Conservation (phyloP, 2,329 filamentous ascomycete genomes). For the Exophiala calicioides region DNA sequence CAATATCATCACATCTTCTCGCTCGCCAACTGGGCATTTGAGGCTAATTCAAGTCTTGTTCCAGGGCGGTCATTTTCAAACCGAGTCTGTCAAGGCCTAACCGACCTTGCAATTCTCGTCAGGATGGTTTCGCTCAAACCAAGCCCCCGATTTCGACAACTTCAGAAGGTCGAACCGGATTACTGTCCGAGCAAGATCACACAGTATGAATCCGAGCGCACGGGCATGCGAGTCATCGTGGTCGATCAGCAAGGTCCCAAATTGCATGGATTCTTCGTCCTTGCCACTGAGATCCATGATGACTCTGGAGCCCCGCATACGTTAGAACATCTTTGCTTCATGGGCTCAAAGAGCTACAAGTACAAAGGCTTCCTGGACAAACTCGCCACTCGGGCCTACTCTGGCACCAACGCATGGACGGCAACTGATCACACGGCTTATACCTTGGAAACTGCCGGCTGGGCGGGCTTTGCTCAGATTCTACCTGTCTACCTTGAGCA, state of each 20-base stretch:
- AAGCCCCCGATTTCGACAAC: conserved; percentile 65
- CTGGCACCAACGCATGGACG: conserved; percentile 94
- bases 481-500: conserved; percentile 95
- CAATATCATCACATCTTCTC: not conserved
- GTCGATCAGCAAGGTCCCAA: conserved; percentile 94
- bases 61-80: conserved; percentile 5
- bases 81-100: not conserved
- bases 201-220: conserved; percentile 93
- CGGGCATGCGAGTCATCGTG: conserved; percentile 91
- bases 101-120: not conserved
- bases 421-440: conserved; percentile 96
- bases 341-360: conserved; percentile 88
- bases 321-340: conserved; percentile 79
- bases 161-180: conserved; percentile 84
- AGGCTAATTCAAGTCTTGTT: conserved; percentile 9
- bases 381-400: conserved; percentile 89
- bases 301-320: conserved; percentile 91
- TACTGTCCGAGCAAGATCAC: conserved; percentile 87
- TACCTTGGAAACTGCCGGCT: conserved; percentile 90
- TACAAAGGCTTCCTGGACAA: conserved; percentile 97
- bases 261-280: conserved; percentile 87
- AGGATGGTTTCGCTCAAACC: conserved; percentile 18
- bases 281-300: conserved; percentile 96
- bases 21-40: not conserved
- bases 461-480: conserved; percentile 95